Evolutionary conservation across 345 rosid species (phyloP).

Genomic region (Populus tremula): DNA sequence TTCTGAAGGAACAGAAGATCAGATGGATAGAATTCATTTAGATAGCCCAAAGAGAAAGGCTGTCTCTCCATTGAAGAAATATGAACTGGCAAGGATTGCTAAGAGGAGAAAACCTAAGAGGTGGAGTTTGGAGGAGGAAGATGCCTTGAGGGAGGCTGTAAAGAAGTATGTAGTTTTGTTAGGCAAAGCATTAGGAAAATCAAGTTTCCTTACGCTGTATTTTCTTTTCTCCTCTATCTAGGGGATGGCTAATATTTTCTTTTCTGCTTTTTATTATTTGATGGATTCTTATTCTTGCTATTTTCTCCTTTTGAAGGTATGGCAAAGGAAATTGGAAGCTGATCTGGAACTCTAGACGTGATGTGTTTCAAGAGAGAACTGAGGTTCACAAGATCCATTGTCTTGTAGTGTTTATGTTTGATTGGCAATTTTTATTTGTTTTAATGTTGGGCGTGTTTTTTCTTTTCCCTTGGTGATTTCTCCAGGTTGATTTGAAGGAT

Average conservation of each 20-base stretch:
- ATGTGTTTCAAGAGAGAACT: slow-evolving; percentile 36
- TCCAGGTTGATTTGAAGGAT: slow-evolving; percentile 63
- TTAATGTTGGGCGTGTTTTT: background rate
- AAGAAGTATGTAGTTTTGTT: slow-evolving; percentile 11
- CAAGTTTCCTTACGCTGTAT: too few species aligned
- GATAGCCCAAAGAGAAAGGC: slow-evolving; percentile 21
- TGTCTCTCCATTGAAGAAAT: slow-evolving; percentile 33
- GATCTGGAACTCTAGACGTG: slow-evolving; percentile 29
- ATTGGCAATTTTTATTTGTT: background rate
- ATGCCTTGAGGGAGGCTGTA: slow-evolving; percentile 46
- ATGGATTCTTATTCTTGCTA: background rate
- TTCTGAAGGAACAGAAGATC: slow-evolving; percentile 21
- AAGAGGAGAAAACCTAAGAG: slow-evolving; percentile 32
- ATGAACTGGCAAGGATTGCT: slow-evolving; percentile 5
- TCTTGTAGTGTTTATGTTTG: background rate
- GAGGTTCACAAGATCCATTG: slow-evolving; percentile 27
- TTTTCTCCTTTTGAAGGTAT: slow-evolving; percentile 25
- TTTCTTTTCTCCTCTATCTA: too few species aligned
- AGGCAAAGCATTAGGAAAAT: background rate
- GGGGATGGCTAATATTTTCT: background rate
- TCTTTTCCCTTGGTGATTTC: background rate
- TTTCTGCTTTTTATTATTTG: background rate
- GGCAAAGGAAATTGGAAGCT: slow-evolving; percentile 51
- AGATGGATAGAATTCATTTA: background rate
- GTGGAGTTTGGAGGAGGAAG: slow-evolving; percentile 60